Evolutionary conservation across 495 filamentous ascomycete genomes (phyloP).

Genomic region (Hypoxylon perforatum): DNA sequence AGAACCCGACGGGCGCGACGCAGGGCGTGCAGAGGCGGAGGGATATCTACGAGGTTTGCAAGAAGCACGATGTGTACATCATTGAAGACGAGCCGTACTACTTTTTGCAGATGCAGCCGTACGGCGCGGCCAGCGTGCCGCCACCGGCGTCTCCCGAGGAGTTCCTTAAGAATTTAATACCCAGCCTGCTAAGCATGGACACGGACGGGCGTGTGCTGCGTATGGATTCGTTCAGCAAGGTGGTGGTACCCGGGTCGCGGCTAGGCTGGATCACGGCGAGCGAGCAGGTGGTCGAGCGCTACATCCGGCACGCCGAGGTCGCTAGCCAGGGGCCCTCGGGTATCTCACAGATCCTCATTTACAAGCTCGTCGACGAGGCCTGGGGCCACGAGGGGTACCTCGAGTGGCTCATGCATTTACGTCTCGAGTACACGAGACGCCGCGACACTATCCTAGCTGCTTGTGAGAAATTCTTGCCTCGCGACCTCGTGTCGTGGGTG

Average conservation of each 20-base stretch:
- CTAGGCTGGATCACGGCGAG: slow-evolving; percentile 84
- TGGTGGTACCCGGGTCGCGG: slow-evolving; percentile 79
- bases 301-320: slow-evolving; percentile 79
- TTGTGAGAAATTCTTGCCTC: slow-evolving; percentile 82
- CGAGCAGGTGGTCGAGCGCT: slow-evolving; percentile 84
- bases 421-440: slow-evolving; percentile 83
- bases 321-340: slow-evolving; percentile 86
- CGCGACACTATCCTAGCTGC: slow-evolving; percentile 82
- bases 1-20: slow-evolving; percentile 94
- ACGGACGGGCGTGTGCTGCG: slow-evolving; percentile 73
- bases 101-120: slow-evolving; percentile 95
- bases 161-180: slow-evolving; percentile 64
- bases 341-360: slow-evolving; percentile 82
- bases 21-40: slow-evolving; percentile 71
- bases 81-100: slow-evolving; percentile 98
- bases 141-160: slow-evolving; percentile 42
- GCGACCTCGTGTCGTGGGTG: slow-evolving; percentile 82
- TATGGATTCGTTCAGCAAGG: slow-evolving; percentile 86
- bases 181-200: slow-evolving; percentile 74
- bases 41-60: slow-evolving; percentile 78
- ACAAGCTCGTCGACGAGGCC: slow-evolving; percentile 88
- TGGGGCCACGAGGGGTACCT: slow-evolving; percentile 96
- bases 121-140: slow-evolving; percentile 57
- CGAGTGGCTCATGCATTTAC: slow-evolving; percentile 86
- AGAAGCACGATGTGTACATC: slow-evolving; percentile 87